A percentile compares a stretch with the other conserved stretches of the same genome.
Evolutionary conservation across 768 basidiomycete species (phyloP).

Genomic region (Mycena latifolia): DNA sequence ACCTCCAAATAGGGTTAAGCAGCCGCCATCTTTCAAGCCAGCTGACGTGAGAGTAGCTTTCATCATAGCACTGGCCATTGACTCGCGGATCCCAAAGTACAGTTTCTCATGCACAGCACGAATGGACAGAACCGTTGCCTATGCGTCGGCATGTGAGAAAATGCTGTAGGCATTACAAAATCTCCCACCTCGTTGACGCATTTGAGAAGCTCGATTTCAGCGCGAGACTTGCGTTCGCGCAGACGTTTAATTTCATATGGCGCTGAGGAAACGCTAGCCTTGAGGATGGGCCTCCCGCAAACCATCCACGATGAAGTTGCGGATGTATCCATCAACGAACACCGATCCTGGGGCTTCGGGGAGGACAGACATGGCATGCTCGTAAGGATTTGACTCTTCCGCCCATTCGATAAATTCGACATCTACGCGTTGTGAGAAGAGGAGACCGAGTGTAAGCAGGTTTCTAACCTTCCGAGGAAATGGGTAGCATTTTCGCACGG

Average conservation of each 20-base stretch:
- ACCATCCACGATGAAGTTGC: conserved; percentile 76
- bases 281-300: conserved; percentile 58
- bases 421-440: conserved; percentile 23
- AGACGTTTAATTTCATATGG: conserved; percentile 68
- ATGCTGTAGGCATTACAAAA: background rate
- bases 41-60: conserved; percentile 63
- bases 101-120: conserved; percentile 71
- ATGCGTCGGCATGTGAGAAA: conserved; percentile 4
- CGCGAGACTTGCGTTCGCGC: conserved; percentile 79
- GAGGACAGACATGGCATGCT: conserved; percentile 52
- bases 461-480: conserved; percentile 57
- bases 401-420: conserved; percentile 69
- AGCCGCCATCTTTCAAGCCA: conserved; percentile 70
- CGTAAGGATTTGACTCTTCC: conserved; percentile 78
- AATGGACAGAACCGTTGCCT: conserved; percentile 87
- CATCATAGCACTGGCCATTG: conserved; percentile 72
- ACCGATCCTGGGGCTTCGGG: conserved; percentile 49
- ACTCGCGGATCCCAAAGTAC: conserved; percentile 82
- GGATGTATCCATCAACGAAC: conserved; percentile 70
- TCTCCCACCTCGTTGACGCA: conserved; percentile 82
- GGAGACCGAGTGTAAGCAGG: too few species aligned
- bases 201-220: conserved; percentile 78
- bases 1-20: conserved; percentile 87
- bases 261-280: conserved; percentile 58
- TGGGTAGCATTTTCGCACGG: conserved; percentile 70